Evolutionary conservation across 768 basidiomycete genomes (phyloP), one percentile per base, ranked within the genome.

Genomic region (Phylloporus arenicola): DNA sequence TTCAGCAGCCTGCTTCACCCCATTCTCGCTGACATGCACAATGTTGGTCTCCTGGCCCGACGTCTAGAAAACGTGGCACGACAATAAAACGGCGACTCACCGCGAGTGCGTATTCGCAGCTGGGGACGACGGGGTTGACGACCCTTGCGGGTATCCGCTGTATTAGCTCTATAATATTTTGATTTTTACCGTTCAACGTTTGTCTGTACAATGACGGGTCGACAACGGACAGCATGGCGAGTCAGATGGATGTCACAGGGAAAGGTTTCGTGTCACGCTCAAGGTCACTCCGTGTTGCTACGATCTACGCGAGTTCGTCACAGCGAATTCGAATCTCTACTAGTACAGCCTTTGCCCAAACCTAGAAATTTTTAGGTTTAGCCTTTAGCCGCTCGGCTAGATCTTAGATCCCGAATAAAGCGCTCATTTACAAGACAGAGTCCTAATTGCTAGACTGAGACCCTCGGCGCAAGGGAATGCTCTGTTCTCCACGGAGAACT

Each of bases 1-100:
- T 70, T 73, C 73, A n/a, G 87, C 86, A 30, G 86, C 86, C 44
- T 69, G 67, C 55, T 72, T 72, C 24, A 88, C 76, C n/a, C 84
- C 84, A 7, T 74, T 68, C 19, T 77, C 74, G 61, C 80, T 76
- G 47, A 88, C 73, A 29, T 71, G 70, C 9, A 87, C 84, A 17
- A 87, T 55, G 55, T 78, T 71, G 2, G 81, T 83, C 53, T 72
- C 72, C 86, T 88, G 63, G 33, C 24, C 17, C 30, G 16, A 54
- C 16, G n/a, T 47, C 16, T 10, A 43, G 27, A 38, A 16, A 19
- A 29, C 13, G 13, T 13, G 12, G 39, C 29, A 19, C 20, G 44
- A 35, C 29, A 22, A 16, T 8, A 24, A 29, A 33, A 14, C 1
- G 9, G 33, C 14, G 22, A 68, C 71, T 35, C 53, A 86, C 86